A percentile compares a stretch with the other conserved stretches of the same genome.
Evolutionary conservation across 2,329 filamentous ascomycete species (phyloP).

Genomic region (Monosporascus sp.): DNA sequence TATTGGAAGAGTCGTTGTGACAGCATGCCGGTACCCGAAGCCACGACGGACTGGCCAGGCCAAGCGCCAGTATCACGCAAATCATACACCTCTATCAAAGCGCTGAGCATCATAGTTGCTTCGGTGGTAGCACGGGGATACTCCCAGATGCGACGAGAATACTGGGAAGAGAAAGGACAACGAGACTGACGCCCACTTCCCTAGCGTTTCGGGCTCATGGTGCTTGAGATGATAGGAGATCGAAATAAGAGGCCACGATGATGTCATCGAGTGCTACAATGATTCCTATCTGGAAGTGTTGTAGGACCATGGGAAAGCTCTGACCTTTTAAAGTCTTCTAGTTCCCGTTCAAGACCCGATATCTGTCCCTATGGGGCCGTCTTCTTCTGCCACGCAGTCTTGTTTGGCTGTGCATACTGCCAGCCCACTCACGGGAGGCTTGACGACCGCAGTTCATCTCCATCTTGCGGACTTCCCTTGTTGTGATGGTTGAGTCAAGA

Average conservation of each 20-base stretch:
- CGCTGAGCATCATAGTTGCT: too few relatives aligned
- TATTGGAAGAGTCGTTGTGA: slow-evolving; percentile 46
- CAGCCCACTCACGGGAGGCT: not conserved
- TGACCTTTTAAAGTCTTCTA: not conserved
- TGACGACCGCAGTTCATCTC: not conserved
- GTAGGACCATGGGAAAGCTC: not conserved
- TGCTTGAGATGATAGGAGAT: not conserved
- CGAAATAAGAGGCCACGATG: not conserved
- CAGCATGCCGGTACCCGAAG: slow-evolving; percentile 12
- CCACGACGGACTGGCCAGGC: slow-evolving; percentile 1
- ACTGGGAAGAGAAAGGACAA: not conserved
- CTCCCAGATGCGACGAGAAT: not conserved
- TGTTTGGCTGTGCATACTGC: not conserved
- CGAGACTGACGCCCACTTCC: not conserved
- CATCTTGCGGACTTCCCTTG: not conserved
- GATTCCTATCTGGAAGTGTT: not conserved
- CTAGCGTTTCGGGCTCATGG: not conserved
- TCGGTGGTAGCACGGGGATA: too few relatives aligned
- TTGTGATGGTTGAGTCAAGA: not conserved
- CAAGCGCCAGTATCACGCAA: not conserved
- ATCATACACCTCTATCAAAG: too few relatives aligned
- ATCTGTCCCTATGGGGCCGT: not conserved
- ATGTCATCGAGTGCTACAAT: not conserved
- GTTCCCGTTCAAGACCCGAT: not conserved
- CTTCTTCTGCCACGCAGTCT: not conserved